Evolutionary conservation across 441 rosid species (phyloP), one percentile per base, ranked within the genome.

Genomic region (Melastoma candidum): DNA sequence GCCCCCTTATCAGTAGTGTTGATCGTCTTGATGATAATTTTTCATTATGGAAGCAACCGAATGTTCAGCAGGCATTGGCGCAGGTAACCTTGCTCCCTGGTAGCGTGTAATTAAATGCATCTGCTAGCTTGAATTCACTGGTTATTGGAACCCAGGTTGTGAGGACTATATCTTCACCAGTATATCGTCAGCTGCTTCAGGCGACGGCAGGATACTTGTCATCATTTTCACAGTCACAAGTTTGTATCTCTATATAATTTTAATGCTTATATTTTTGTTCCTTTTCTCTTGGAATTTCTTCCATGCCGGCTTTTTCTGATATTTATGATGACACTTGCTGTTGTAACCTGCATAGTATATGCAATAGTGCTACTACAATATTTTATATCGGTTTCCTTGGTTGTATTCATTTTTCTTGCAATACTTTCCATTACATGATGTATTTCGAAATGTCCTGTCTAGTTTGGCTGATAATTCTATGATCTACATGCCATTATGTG

Each of bases 211-310:
- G 96, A 64, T 87, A 80, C 70, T 73, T 87, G 45, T 77, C 87
- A 51, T 84, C 93, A 44, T 87, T 77, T 80, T 87, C 90, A 46
- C 85, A 77, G 58, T 84, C 93, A 65, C 96, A 87, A 74, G 96
- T 84, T 47, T 4, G 93, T 84, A 58, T 55, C 66, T 65, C 61
- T 68, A 45, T 8, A 56, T 61, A 63, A 53, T 22, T 58, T 61
- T 59, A 47, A 47, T 6, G 25, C 29, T 4, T 62, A 8, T 36
- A 12, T 13, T 14, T 14, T 36, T 36, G 41, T 36, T 36, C 41
- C 7, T 36, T 36, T 36, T 36, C 7, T 36, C 41, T 3, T 36
- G 41, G 41, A 36, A 36, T 17, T 17, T 4, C 41, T 36, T 2
- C 41, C 41, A 36, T 6, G 41, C 6, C 41, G 41, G 41, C 41